Conservation (phyloP, 768 basidiomycete species). For the Phylloporus sp. region DNA sequence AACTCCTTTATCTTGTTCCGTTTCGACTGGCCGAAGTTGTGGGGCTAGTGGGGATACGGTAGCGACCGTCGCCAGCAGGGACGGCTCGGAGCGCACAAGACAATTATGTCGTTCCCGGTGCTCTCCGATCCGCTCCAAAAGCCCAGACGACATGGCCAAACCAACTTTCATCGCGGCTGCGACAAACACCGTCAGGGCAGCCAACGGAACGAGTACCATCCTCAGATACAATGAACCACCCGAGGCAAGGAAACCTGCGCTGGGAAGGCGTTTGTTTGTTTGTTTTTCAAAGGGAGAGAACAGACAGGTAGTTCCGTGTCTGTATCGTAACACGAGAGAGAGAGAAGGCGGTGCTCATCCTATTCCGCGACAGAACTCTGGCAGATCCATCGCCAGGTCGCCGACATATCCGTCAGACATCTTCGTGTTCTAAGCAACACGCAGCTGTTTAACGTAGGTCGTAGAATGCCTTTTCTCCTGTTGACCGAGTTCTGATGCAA, state of each 20-base stretch:
- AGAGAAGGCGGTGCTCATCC: too few species aligned
- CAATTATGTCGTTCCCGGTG: too few species aligned
- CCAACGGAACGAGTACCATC: conserved; percentile 73
- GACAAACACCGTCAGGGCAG: conserved; percentile 81
- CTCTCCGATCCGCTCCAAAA: conserved; percentile 40
- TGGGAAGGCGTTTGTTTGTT: conserved; percentile 96
- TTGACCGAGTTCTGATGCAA: conserved; percentile 3
- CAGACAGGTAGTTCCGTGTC: conserved; percentile 69
- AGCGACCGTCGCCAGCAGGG: too few species aligned
- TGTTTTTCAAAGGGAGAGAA: conserved; percentile 92
- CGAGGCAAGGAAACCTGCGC: conserved; percentile 86
- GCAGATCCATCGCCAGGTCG: conserved; percentile 88
- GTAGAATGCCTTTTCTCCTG: neutral
- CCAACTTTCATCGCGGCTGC: conserved; percentile 97
- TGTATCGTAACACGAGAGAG: too few species aligned
- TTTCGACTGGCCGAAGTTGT: too few species aligned
- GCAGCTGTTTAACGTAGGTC: conserved; percentile 87
- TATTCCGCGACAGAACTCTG: conserved; percentile 62
- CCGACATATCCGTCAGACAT: conserved; percentile 87
- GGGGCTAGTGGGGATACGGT: too few species aligned
- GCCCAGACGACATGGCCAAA: conserved; percentile 58
- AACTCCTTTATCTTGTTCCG: too few species aligned
- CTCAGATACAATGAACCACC: conserved; percentile 99
- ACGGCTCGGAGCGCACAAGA: too few species aligned
- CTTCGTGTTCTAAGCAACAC: conserved; percentile 97